Base-by-base conservation (phyloP, 306 rosid species). In the Arachis hypogaea region DNA sequence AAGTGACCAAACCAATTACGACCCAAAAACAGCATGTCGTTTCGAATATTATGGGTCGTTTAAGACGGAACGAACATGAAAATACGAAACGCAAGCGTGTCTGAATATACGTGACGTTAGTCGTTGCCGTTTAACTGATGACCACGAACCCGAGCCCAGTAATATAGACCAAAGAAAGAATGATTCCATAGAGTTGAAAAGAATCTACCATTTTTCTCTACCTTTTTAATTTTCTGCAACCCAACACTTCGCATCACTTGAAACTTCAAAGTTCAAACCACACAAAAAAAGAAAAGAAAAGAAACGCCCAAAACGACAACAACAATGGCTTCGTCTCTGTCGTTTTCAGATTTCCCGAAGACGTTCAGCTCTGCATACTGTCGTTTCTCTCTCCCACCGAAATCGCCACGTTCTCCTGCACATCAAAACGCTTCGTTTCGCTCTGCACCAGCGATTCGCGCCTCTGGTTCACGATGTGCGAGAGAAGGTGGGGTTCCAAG, bases 381-480 rank as follows among this genome's bases (percentile, higher is more conserved):
- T 92, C 99, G 30, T 92, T 95, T 80, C 96, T 95, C 7, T 52
- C 80, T 2, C 97, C 85, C 6, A 3, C 87, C 11, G 98, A 92
- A 38, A 84, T 92, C 7, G 83, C 92, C 45, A 43, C 80, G 42
- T 86, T 95, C 77, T 89, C 96, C 2, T 92, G 90, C 86, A 90
- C 98, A 11, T 92, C 98, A 14, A 92, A 83, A 75, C 92, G 86
- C 3, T 87, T 76, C 72, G 81, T 52, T 4, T 79, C 85, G 0
- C 88, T 95, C 33, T 95, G 92, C 80, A 73, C 68, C 42, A 63
- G 65, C 59, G 99, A 90, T 46, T 71, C 69, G 28, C 85, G 88
- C 82, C 84, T 95, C 5, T 95, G 99, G 99, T 90, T 92, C 73
- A 71, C 89, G 54, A 49, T 94, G 77, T 94, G 98, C 87, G 82